phyloP scores from a whole-genome alignment of 2,329 filamentous ascomycete species.

The Periconia sp. region DNA sequence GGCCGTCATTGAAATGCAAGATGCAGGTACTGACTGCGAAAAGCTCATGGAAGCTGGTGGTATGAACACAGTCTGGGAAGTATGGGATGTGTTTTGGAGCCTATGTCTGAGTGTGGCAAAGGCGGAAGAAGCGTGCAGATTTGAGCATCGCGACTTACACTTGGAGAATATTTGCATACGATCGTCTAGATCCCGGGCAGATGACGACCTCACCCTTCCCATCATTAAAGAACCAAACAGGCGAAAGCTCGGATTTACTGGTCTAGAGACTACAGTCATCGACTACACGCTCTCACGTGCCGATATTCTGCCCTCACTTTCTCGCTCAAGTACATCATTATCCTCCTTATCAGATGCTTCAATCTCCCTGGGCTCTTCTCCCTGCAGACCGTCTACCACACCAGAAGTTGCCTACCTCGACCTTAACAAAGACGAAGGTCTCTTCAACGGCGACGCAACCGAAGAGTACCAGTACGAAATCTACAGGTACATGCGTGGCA shows the following conservation, averaged over 20 bases:
- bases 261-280: constrained; percentile 68
- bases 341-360: constrained; percentile 13
- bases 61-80: constrained; percentile 48
- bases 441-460: constrained; percentile 55
- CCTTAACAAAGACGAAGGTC: constrained; percentile 49
- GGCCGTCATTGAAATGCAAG: constrained; percentile 70
- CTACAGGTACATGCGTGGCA: constrained; percentile 59
- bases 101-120: constrained; percentile 66
- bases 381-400: constrained; percentile 7
- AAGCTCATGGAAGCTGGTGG: constrained; percentile 44
- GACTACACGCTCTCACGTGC: constrained; percentile 73
- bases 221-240: constrained; percentile 43
- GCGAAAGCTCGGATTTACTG: constrained; percentile 58
- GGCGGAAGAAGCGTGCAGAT: constrained; percentile 64
- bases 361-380: constrained; percentile 11
- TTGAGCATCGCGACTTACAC: constrained; percentile 72
- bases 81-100: constrained; percentile 72
- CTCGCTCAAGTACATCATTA: constrained; percentile 14
- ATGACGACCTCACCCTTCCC: constrained; percentile 31
- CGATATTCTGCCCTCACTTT: constrained; percentile 43
- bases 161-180: constrained; percentile 69
- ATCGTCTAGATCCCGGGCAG: constrained; percentile 20
- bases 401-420: constrained; percentile 52
- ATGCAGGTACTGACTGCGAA: constrained; percentile 64
- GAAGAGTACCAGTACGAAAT: constrained; percentile 63